These are phyloP conservation scores for Anaeramoeba flamelloides DNA, from an alignment of 78 protist genomes.

Conservation along the genomic window DNA sequence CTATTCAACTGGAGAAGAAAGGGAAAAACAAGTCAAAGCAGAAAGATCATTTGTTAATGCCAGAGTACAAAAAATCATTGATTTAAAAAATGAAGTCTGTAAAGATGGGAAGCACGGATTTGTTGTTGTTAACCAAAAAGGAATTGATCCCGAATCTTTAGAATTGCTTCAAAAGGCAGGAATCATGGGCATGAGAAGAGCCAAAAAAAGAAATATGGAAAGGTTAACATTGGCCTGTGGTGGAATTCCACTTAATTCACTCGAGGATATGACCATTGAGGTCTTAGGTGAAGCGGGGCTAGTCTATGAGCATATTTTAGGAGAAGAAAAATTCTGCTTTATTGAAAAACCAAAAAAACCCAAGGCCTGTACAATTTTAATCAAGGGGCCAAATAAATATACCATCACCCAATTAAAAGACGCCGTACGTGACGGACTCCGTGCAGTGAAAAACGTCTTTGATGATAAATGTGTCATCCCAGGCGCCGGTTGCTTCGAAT, in stretches of 20 bases:
- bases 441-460: constrained; percentile 88
- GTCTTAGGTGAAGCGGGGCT: constrained; percentile 80
- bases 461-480: constrained; percentile 73
- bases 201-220: constrained; percentile 95
- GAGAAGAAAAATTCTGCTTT: constrained; percentile 97
- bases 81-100: constrained; percentile 69
- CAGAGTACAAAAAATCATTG: constrained; percentile 61
- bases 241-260: constrained; percentile 62
- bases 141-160: constrained; percentile 94
- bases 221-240: no score
- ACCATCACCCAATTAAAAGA: constrained; percentile 91
- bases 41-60: constrained; percentile 86
- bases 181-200: constrained; percentile 89
- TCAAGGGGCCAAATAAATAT: constrained; percentile 77
- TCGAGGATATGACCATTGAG: constrained; percentile 63
- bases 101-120: constrained; percentile 51
- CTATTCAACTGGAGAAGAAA: constrained; percentile 63
- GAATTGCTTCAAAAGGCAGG: constrained; percentile 83
- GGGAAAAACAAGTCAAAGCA: constrained; percentile 68
- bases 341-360: constrained; percentile 86
- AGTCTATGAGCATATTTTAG: no score
- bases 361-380: constrained; percentile 78
- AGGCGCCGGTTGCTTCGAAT: constrained; percentile 94
- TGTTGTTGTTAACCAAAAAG: constrained; percentile 95
- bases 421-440: constrained; percentile 96